Base-by-base conservation (phyloP, 192 early-diverging fungal genomes). In the Entomortierella parvispora region DNA sequence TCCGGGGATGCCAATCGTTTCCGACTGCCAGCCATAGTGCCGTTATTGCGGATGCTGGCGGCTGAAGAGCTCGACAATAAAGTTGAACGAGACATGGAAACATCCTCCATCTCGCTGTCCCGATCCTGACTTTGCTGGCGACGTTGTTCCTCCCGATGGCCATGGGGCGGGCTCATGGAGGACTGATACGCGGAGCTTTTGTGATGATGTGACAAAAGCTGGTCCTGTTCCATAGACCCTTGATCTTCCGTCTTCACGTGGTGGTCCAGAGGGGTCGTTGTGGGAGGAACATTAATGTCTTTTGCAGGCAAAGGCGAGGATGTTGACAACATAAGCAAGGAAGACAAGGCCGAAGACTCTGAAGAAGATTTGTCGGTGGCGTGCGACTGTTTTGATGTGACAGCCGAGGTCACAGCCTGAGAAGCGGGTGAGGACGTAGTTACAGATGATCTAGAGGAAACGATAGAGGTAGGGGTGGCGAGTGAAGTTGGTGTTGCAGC, bases 241-340 rank as follows among this genome's bases (percentile, higher is more conserved):
- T 20, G 10, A 40, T 71, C 69, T 59, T 71, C 69, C n/a, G 57
- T 25, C 22, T 63, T 63, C n/a, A 63, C 37, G 44, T 50, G 60
- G 17, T 26, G 32, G 29, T 63, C 53, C 43, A 4, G n/a, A n/a
- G n/a, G n/a, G 47, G 22, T 49, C 47, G 18, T n/a, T n/a, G 47
- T 54, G 2, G 47, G 20, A 23, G 34, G 12, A 22, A 10, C 8
- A 8, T 48, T 55, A 9, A 54, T 31, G 34, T 54, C 25, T 20
- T 32, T 65, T 2, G 62, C 32, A 15, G 45, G 23, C 43, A 33
- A 28, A 10, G 43, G 29, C 25, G 55, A 57, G 8, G 76, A 69
- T 15, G 67, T 58, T n/a, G 77, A 80, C 2, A 68, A 32, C 69
- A 72, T 71, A 3, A 67, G 51, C 33, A 72, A 28, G 1, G 77